Evolutionary conservation across 805 yeast species (phyloP), one percentile per base, ranked within the genome.

Genomic region (Lipomyces chichibuensis): DNA sequence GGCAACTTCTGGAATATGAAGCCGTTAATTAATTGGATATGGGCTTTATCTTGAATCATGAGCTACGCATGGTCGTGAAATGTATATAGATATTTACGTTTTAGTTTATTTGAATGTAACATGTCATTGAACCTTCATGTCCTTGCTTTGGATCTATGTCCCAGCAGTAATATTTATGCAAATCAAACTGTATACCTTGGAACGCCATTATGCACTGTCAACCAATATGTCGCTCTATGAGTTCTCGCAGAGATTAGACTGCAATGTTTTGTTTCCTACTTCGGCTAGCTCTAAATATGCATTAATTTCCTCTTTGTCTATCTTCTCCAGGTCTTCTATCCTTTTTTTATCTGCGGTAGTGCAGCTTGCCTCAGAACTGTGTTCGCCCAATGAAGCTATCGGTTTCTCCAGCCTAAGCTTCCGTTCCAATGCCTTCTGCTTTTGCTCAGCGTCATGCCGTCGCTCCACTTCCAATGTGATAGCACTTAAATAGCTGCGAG

Each of bases 381-480:
- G 33, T 14, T 23, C n/a, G 13, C 20, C 7, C 53, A 52, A 23
- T 29, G 17, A 11, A 25, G 55, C 29, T 52, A 14, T 52, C 52
- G 58, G 59, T 55, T 43, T 13, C 39, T 63, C 67, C 7, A 62
- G 43, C 20, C 20, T 25, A 33, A 53, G 43, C 46, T 63, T 66
- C 27, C 43, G 17, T 60, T 62, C 63, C 23, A 64, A 27, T 58
- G 52, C 20, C 27, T 55, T 54, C 46, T 58, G 49, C 55, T 57
- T 23, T 27, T 20, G 14, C 14, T 52, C 39, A 13, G 57, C 55
- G 13, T 60, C 60, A 6, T 37, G n/a, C 54, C 65, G 46, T 29
- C 62, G 33, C 9, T 67, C 71, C 43, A 57, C 25, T 37, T 67
- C 71, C n/a, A 57, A 5, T 13, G 60, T 67, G 25, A 67, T 55